Base-by-base conservation (phyloP, 2,329 filamentous ascomycete species). In the Hirsutella rhossiliensis region DNA sequence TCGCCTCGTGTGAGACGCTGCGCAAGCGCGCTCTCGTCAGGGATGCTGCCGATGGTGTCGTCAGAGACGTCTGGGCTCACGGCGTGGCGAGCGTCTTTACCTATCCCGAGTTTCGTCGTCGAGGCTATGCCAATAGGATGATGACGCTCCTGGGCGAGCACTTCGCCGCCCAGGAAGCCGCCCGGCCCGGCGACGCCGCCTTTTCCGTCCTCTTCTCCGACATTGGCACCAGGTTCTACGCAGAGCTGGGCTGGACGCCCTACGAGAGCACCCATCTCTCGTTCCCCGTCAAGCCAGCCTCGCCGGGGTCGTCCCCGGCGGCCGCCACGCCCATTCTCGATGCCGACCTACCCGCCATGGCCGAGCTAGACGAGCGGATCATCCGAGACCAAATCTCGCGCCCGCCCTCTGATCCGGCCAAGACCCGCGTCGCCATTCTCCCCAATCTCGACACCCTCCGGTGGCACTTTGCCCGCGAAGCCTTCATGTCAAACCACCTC, bases 191-290 rank as follows among this genome's bases (percentile, higher is more conserved):
- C 23, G 63, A 66, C 42, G 57, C 71, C 59, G 49, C 62, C 13
- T 92, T 90, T 61, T 89, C 85, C 1, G 75, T 94, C 8, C 70
- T 96, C 9, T 95, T 81, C 62, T 94, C 87, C 9, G 87, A 94
- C 55, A 88, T 94, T 50, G 87, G 89, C 18, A 84, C 87, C 68
- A 67, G 68, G 34, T 96, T 88, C 63, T 96, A 96, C 64, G 76
- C 82, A 4, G 71, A 69, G 29, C 72, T 78, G 50, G 87, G 87
- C 39, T 96, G 89, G 89, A 72, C 78, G 41, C 72, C 80, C 0
- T 89, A 83, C 54, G 70, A 75, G 18, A 90, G 85, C 46, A 70
- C 74, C 1, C 88, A 95, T 59, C 69, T 94, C 38, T 70, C 74
- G 29, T 74, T 94, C 45, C 64, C 60, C 3, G 55, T 56, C 17